These are phyloP conservation scores for Lolium rigidum DNA, from an alignment of 176 grass and related monocot genomes.

Conservation along the genomic window DNA sequence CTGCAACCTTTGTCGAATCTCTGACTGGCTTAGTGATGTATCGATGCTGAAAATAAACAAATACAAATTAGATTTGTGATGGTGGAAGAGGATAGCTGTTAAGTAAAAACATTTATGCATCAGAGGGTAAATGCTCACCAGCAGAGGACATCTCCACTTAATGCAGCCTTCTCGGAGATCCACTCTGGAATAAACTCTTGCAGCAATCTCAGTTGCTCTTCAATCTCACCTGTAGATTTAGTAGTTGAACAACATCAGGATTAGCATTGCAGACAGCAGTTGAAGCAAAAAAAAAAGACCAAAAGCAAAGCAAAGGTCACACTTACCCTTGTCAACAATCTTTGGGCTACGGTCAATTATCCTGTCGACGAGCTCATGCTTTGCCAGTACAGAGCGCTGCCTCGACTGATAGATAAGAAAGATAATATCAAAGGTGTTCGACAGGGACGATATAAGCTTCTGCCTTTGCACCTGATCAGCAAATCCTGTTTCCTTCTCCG, in stretches of 20 bases:
- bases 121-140: conserved; percentile 52
- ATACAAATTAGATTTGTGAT: too few relatives aligned
- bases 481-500: conserved; percentile 50
- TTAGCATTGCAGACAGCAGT: neutral
- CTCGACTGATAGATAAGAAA: conserved; percentile 68
- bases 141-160: conserved; percentile 56
- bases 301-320: neutral
- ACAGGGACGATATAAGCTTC: conserved; percentile 68
- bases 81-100: too few relatives aligned
- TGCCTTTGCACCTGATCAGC: conserved; percentile 62
- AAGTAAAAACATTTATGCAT: too few relatives aligned
- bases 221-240: conserved; percentile 65
- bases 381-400: conserved; percentile 73
- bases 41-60: conserved; percentile 50
- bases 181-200: conserved; percentile 80
- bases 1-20: conserved; percentile 67
- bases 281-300: neutral
- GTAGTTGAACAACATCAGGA: conserved; percentile 22
- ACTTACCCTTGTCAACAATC: conserved; percentile 69
- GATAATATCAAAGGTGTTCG: conserved; percentile 62
- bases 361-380: conserved; percentile 76
- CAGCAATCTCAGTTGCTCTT: conserved; percentile 70
- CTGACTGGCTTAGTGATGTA: conserved; percentile 49
- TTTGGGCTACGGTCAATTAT: conserved; percentile 39
- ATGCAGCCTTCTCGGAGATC: conserved; percentile 70